A percentile compares a stretch with the other conserved stretches of the same genome.
phyloP scores from a whole-genome alignment of 139 green algal species.

The Coelastrella sp. region DNA sequence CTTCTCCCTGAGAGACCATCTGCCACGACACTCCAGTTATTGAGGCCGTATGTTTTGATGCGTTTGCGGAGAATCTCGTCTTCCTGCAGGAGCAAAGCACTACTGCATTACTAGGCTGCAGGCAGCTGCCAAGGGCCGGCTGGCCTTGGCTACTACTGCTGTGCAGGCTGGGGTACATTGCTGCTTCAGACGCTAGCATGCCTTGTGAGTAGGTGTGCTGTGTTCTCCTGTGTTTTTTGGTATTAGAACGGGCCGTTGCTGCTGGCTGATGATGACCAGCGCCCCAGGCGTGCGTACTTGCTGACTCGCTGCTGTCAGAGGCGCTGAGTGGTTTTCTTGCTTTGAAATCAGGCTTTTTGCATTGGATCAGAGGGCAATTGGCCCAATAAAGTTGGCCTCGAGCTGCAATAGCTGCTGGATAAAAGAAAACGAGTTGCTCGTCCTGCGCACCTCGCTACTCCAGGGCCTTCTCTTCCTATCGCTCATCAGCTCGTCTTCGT shows the following conservation, averaged over 20 bases:
- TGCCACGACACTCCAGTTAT: conserved; percentile 40
- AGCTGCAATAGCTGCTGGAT: neutral
- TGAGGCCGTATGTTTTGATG: conserved; percentile 37
- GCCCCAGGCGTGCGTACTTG: neutral
- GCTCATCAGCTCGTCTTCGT: conserved; percentile 10
- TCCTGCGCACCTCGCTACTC: conserved; percentile 9
- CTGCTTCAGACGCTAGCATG: neutral
- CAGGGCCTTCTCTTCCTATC: conserved; percentile 8
- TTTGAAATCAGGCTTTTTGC: neutral
- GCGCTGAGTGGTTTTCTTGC: neutral
- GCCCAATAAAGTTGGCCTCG: neutral
- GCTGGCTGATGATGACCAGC: no score
- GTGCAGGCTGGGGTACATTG: neutral
- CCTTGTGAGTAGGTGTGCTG: neutral
- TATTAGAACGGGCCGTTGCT: neutral
- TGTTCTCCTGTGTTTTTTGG: neutral
- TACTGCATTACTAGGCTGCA: neutral
- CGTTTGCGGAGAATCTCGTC: conserved; percentile 38
- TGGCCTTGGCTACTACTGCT: neutral
- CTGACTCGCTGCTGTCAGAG: neutral
- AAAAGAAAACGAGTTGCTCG: neutral
- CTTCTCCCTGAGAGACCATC: conserved; percentile 29
- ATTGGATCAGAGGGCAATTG: neutral
- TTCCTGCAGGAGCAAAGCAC: conserved; percentile 3
- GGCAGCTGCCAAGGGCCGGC: neutral